Evolutionary conservation across 208 protist genomes (phyloP).

Genomic region (Wallacemonas sp.): DNA sequence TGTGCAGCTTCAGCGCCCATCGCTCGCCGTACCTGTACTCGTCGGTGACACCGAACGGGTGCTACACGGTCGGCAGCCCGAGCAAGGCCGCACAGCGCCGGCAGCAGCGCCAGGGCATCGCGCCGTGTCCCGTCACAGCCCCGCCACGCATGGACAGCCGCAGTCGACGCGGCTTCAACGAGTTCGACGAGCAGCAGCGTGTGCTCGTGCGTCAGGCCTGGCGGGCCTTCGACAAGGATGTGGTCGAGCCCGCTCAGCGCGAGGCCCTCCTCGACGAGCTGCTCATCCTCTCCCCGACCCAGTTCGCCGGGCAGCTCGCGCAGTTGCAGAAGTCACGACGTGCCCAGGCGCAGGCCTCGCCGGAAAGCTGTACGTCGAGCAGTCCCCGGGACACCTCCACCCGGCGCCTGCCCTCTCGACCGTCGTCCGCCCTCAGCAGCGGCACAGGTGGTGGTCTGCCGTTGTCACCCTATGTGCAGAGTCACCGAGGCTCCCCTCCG

Average conservation of each 20-base stretch:
- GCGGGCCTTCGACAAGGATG: neutral
- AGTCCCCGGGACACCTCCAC: too few species aligned
- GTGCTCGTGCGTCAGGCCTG: neutral
- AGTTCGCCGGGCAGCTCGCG: neutral
- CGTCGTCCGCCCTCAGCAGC: too few species aligned
- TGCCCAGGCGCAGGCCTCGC: neutral
- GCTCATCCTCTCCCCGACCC: neutral
- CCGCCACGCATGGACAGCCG: neutral
- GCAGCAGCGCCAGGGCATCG: neutral
- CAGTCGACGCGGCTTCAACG: constrained; percentile 16
- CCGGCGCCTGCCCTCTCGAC: too few species aligned
- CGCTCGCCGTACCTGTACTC: constrained; percentile 19
- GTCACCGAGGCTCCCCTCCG: neutral
- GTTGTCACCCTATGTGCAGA: too few species aligned
- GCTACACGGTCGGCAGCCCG: constrained; percentile 18
- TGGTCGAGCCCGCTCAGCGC: neutral
- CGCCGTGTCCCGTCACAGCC: neutral
- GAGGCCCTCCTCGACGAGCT: constrained; percentile 5
- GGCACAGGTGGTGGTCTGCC: too few species aligned
- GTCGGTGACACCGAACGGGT: constrained; percentile 25
- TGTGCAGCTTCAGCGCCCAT: constrained; percentile 8
- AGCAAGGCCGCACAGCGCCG: constrained; percentile 3
- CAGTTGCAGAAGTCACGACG: neutral
- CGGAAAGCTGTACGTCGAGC: too few species aligned
- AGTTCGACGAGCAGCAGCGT: constrained; percentile 21